Percentiles rank a stretch among this genome's conserved stretches.
Evolutionary conservation across 768 basidiomycete species (phyloP).

Genomic region (Tricholoma flavovirens): DNA sequence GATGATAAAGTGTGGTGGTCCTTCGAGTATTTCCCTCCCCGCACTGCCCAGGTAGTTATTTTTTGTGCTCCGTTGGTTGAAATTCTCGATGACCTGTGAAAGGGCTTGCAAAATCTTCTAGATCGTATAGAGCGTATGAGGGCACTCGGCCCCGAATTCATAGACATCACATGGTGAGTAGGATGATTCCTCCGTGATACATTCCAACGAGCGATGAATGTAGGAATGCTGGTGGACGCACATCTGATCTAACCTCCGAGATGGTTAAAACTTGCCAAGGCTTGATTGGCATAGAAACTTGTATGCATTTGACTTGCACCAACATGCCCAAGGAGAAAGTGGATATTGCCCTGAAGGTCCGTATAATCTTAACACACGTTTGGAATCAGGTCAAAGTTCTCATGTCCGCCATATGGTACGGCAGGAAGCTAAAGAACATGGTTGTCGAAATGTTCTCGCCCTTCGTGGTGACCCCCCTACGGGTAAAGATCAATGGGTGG

Average conservation of each 20-base stretch:
- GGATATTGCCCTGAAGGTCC: conserved; percentile 80
- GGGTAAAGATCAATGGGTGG: conserved; percentile 88
- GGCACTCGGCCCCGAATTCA: conserved; percentile 90
- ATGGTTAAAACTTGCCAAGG: conserved; percentile 94
- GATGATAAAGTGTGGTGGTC: conserved; percentile 95
- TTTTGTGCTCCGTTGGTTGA: not conserved
- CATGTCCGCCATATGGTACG: conserved; percentile 5
- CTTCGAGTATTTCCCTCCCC: conserved; percentile 96
- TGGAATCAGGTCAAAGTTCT: conserved; percentile 4
- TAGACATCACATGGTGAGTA: conserved; percentile 90
- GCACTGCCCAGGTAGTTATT: conserved; percentile 78
- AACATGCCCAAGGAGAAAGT: conserved; percentile 98
- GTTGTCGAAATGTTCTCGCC: conserved; percentile 90
- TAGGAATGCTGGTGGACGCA: conserved; percentile 96
- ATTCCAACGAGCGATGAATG: conserved; percentile 1
- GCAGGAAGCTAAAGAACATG: conserved; percentile 84
- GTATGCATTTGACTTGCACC: conserved; percentile 98
- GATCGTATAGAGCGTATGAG: conserved; percentile 99
- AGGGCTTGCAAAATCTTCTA: conserved; percentile 93
- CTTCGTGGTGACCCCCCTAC: conserved; percentile 89
- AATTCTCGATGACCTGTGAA: conserved; percentile 5
- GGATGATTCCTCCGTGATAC: conserved; percentile 1
- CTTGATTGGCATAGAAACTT: conserved; percentile 90
- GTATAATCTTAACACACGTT: conserved; percentile 24
- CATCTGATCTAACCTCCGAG: conserved; percentile 89